Base-by-base conservation (phyloP, 2,329 filamentous ascomycete species). In the Nemania bipapillata region DNA sequence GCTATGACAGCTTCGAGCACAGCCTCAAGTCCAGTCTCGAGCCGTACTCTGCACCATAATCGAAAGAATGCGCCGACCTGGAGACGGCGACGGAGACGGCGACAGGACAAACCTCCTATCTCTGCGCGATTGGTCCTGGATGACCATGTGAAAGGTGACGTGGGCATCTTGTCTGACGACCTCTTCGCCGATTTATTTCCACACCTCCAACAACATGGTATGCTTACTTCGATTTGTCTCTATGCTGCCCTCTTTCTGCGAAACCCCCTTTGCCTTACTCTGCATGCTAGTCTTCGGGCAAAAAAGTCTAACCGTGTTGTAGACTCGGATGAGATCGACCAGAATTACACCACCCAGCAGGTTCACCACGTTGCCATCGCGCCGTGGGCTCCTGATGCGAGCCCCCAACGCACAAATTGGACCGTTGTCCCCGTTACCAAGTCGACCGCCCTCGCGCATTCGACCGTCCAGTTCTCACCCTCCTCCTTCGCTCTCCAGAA, bases 91-190 rank as follows among this genome's bases (percentile, higher is more conserved):
- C 82, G 87, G 66, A 83, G 88, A 71, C 84, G 88, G 58, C 83
- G 87, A 63, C 84, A 88, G 73, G 89, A 96, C 79, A 94, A 92
- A 79, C 86, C 91, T 7, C 87, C 94, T 50, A 86, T 97, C 66
- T 87, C 92, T 66, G 94, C 93, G 65, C 90, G 92, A 66, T 85
- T 98, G 58, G 87, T 96, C 42, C 88, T 97, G 65, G 94, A 97
- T 80, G 92, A 94, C 77, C 91, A 92, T 79, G 86, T 97, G 75
- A 92, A 91, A 81, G 93, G 92, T 61, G 93, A 97, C 77, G 86
- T 94, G 70, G 96, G 94, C 71, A 87, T 96, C 72, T 81, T 98
- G 61, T 97, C 95, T 12, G 91, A 93, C 75, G 93, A 97, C 79
- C 85, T 99, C 59, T 93, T 94, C 76, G 84, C 86, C 54, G 92